These are phyloP conservation scores for Paxillus ammoniavirescens DNA, from an alignment of 768 basidiomycete species.

Conservation along the genomic window DNA sequence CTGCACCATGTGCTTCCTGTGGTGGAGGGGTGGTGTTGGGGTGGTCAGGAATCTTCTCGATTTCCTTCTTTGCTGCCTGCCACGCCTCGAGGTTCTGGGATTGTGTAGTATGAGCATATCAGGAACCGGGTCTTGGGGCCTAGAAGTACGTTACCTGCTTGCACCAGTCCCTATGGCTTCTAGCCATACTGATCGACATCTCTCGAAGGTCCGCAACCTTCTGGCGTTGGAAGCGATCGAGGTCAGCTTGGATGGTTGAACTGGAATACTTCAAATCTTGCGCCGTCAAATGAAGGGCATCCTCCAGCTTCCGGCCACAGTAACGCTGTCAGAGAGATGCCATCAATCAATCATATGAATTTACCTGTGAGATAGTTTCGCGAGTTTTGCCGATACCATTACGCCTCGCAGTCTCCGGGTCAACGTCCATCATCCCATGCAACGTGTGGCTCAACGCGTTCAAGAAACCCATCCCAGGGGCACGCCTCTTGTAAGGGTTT, in stretches of 20 bases:
- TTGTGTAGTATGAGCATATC: slow-evolving; percentile 14
- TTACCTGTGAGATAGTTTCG: slow-evolving; percentile 92
- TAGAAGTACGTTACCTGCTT: slow-evolving; percentile 62
- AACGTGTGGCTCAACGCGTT: slow-evolving; percentile 92
- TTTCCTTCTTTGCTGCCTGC: slow-evolving; percentile 93
- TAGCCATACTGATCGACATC: slow-evolving; percentile 89
- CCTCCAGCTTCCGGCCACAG: slow-evolving; percentile 70
- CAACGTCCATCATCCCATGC: slow-evolving; percentile 98
- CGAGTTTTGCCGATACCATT: slow-evolving; percentile 93
- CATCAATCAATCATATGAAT: slow-evolving; percentile 17
- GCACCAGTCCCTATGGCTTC: slow-evolving; percentile 94
- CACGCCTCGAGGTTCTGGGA: slow-evolving; percentile 91
- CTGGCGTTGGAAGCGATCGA: slow-evolving; percentile 97
- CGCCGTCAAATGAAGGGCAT: slow-evolving; percentile 87
- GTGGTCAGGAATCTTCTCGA: slow-evolving; percentile 86
- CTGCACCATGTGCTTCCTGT: slow-evolving; percentile 32
- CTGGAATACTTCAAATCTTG: slow-evolving; percentile 96
- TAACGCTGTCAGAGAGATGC: slow-evolving; percentile 12
- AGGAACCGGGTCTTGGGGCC: neutral
- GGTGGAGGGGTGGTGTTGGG: slow-evolving; percentile 66
- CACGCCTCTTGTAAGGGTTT: slow-evolving; percentile 57
- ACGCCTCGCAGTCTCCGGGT: slow-evolving; percentile 92
- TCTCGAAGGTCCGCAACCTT: slow-evolving; percentile 96
- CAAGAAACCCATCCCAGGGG: slow-evolving; percentile 82
- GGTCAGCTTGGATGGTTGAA: slow-evolving; percentile 93